These are phyloP conservation scores for Ophiostoma ips DNA, from an alignment of 2,329 filamentous ascomycete species.

Conservation along the genomic window DNA sequence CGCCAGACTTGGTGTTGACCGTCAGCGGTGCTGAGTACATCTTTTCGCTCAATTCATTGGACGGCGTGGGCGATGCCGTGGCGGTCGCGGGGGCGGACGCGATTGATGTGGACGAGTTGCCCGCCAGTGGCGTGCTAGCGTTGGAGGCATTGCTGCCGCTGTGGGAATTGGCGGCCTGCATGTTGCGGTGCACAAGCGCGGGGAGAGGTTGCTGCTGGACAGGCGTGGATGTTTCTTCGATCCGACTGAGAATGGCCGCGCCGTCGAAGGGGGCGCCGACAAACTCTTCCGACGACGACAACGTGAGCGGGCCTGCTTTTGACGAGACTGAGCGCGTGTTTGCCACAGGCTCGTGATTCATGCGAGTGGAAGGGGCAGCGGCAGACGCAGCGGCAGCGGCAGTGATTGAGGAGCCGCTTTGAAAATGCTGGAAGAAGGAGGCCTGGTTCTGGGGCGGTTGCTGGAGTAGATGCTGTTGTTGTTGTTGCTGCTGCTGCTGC, in stretches of 20 bases:
- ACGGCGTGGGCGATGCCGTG: conserved; percentile 10
- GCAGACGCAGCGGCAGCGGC: conserved; percentile 9
- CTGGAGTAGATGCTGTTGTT: conserved; percentile 4
- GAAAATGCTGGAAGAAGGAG: conserved; percentile 6
- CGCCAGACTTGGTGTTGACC: conserved; percentile 20
- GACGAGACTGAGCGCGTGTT: neutral
- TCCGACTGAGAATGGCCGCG: conserved; percentile 44
- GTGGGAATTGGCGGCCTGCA: conserved; percentile 7
- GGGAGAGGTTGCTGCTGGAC: conserved; percentile 2
- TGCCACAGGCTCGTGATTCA: conserved; percentile 15
- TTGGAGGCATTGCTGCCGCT: conserved; percentile 27
- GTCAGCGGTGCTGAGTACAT: conserved; percentile 20
- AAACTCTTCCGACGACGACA: conserved; percentile 41
- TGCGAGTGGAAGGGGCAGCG: conserved; percentile 6
- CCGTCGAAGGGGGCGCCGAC: conserved; percentile 54
- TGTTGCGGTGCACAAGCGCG: conserved; percentile 9
- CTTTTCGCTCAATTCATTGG: conserved; percentile 31
- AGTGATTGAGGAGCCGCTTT: conserved; percentile 1
- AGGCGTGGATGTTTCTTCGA: conserved; percentile 37
- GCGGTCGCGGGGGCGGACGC: conserved; percentile 8
- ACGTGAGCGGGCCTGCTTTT: conserved; percentile 26
- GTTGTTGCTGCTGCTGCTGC: neutral
- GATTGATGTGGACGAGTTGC: conserved; percentile 2
- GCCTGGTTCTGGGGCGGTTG: conserved; percentile 5
- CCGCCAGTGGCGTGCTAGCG: conserved; percentile 27